Evolutionary conservation across 352 stramenopile species (phyloP), one percentile per base, ranked within the genome.

Genomic region (Phytophthora hybrid): DNA sequence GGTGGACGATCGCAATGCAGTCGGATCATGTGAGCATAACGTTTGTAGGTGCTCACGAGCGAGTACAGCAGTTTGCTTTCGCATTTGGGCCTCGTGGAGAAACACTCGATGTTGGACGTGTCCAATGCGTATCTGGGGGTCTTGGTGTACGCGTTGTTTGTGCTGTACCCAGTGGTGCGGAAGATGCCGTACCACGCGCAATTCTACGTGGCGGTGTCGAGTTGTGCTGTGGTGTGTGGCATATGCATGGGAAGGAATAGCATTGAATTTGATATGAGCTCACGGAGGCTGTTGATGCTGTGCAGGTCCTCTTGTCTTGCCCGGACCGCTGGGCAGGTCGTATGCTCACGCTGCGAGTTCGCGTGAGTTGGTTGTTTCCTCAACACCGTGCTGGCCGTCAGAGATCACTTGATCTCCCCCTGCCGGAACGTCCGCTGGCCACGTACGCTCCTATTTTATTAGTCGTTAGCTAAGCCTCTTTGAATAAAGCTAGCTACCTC

Each of bases 51-150:
- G 39, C 79, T 90, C 76, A 79, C 77, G 23, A 92, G 83, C 61
- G 78, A 85, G 66, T 88, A 86, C 64, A 83, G 85, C 8, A 81
- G 69, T 63, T 44, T 92, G 56, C 70, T 90, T 47, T 73, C 71
- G 41, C 61, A 82, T 59, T 76, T 79, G 63, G 74, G 80, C 3
- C 21, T 90, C 5, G 85, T 89, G 19, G 31, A 66, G 29, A 77
- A 73, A 26, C 59, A 71, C 26, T 90, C 85, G 19, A 18, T 66
- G n/a, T 57, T 88, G 13, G 82, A 89, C 44, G 54, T 85, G 32
- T 81, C 85, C 14, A 90, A 92, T 37, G 76, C 80, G 10, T 37
- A 87, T 13, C 61, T 92, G 7, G 84, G 84, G 0, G 73, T 89
- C 11, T 23, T 84, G 14, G 76, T 69, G 13, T 90, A 87, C 60